These are phyloP conservation scores for Penicillium italicum DNA, from an alignment of 2,329 filamentous ascomycete genomes.

Conservation along the genomic window DNA sequence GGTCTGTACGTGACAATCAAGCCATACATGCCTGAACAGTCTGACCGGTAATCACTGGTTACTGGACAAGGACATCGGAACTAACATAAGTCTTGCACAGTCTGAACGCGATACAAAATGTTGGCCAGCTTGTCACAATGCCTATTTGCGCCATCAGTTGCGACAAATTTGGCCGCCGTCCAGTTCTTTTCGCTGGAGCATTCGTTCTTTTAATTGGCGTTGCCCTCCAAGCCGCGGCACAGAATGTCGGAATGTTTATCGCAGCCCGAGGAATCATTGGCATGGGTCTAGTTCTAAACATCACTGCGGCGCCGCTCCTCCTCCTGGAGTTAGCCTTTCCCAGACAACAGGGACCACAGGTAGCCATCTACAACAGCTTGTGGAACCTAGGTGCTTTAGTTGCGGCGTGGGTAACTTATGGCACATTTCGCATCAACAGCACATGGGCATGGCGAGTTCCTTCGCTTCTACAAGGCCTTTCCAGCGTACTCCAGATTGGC, in stretches of 20 bases:
- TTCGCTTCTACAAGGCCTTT: neutral
- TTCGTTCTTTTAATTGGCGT: conserved; percentile 6
- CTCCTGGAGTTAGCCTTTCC: conserved; percentile 6
- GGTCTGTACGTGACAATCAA: conserved; percentile 3
- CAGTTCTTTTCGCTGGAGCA: conserved; percentile 1
- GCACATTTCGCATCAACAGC: conserved; percentile 27
- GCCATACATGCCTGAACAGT: too few species aligned
- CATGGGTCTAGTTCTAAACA: conserved; percentile 7
- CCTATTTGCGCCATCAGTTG: conserved; percentile 6
- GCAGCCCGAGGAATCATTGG: conserved; percentile 8
- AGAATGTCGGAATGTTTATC: conserved; percentile 13
- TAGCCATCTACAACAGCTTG: conserved; percentile 13
- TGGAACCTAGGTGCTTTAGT: conserved; percentile 24
- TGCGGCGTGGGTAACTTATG: conserved; percentile 29
- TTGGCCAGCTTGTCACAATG: conserved; percentile 8
- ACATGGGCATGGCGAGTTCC: conserved; percentile 47
- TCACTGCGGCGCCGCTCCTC: conserved; percentile 5
- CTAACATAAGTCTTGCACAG: neutral
- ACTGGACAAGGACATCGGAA: too few species aligned
- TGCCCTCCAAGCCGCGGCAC: conserved; percentile 3
- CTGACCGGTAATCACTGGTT: too few species aligned
- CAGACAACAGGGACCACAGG: conserved; percentile 6
- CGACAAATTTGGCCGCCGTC: conserved; percentile 8
- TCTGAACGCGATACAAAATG: conserved; percentile 11
- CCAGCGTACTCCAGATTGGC: neutral